Conservation (phyloP, 495 filamentous ascomycete species). For the Lasiosphaeriaceae sp. region DNA sequence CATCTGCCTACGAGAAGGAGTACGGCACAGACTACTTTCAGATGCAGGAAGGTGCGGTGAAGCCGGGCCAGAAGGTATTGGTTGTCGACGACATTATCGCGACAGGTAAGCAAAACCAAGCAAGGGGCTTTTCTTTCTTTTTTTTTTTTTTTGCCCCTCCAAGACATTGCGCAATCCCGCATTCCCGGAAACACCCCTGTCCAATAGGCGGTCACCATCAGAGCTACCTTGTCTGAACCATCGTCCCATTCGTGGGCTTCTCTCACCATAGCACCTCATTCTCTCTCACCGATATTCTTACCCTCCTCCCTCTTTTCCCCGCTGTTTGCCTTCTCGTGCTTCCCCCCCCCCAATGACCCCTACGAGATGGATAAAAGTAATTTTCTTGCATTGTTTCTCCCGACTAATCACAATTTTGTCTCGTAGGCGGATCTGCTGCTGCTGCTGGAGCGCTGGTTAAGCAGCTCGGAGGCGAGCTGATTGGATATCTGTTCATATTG, state of each 20-base stretch:
- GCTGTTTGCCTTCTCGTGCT: background rate
- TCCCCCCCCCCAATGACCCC: no score
- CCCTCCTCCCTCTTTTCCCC: background rate
- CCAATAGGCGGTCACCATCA: background rate
- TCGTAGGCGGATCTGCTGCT: slow-evolving; percentile 79
- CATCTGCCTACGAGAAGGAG: slow-evolving; percentile 86
- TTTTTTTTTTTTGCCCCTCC: slow-evolving; percentile 5
- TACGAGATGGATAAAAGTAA: no score
- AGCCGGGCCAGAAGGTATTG: slow-evolving; percentile 82
- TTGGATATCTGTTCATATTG: slow-evolving; percentile 92
- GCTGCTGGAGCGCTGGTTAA: slow-evolving; percentile 83
- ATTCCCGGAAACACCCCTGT: background rate
- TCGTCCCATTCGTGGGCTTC: background rate
- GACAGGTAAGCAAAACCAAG: slow-evolving; percentile 63
- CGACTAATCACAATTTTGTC: background rate
- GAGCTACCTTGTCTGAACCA: background rate
- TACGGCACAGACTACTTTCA: slow-evolving; percentile 96
- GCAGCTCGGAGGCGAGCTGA: slow-evolving; percentile 75
- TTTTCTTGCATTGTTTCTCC: background rate
- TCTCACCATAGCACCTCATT: background rate
- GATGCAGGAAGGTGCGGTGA: slow-evolving; percentile 83
- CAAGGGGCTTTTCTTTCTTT: slow-evolving; percentile 8
- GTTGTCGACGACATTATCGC: slow-evolving; percentile 98
- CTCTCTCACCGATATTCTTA: background rate
- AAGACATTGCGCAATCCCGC: background rate